Evolutionary conservation across 345 rosid genomes (phyloP), one percentile per base, ranked within the genome.

Genomic region (Passiflora organensis): DNA sequence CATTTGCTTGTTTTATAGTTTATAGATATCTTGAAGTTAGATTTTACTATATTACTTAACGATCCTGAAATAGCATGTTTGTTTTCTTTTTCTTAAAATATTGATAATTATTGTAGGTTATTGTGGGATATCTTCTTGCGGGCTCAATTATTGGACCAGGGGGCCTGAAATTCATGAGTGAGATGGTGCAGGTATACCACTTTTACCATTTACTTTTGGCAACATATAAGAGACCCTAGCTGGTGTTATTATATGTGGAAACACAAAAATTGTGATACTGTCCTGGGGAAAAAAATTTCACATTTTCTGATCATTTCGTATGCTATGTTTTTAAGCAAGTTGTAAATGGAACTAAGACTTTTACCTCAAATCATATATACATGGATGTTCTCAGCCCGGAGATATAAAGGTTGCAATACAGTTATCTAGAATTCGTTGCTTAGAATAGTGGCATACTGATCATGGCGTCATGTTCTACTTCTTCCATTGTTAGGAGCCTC

Each of bases 91-190:
- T n/a, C n/a, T n/a, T n/a, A n/a, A n/a, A 32, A 19, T 22, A 56
- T 50, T 59, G 50, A 42, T 53, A 43, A 19, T 14, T 46, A 32
- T 54, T 43, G 32, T 67, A 93, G 99, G 91, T 83, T 43, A 94
- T 94, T 72, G 97, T 94, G 59, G 99, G 97, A 51, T 94, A 94
- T 77, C 95, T 94, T 75, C 93, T 94, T 49, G 96, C 96, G 4
- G 99, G 97, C 51, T 94, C 99, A 15, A 62, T 94, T 49, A 82
- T 94, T 59, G 97, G 97, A 60, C 99, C 97, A 15, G 99, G 99
- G 49, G 99, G 99, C 23, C 76, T 89, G 75, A 89, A 94, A 66
- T 94, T 89, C 74, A 87, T 94, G 42, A 86, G 87, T 52, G 99
- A 94, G 79, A 80, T 94, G 96, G 99, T 94, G n/a, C 97, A 89